Conservation (phyloP, 2,329 filamentous ascomycete species). For the Pseudofabraea citricarpa region DNA sequence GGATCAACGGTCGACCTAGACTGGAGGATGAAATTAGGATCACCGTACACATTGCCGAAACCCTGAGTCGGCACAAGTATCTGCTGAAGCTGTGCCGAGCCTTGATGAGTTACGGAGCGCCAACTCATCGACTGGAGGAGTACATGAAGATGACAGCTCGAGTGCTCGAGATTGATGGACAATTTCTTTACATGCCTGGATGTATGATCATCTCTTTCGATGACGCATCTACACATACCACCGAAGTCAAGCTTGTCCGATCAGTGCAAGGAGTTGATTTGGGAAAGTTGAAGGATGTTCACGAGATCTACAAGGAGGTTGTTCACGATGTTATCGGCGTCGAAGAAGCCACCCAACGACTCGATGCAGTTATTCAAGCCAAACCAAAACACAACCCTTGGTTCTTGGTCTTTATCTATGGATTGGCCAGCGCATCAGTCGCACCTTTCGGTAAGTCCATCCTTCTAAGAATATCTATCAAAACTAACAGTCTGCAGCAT, state of each 20-base stretch:
- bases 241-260: slow-evolving; percentile 73
- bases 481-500: slow-evolving; percentile 39
- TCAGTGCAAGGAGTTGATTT: slow-evolving; percentile 66
- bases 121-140: slow-evolving; percentile 85
- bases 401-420: slow-evolving; percentile 59
- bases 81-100: slow-evolving; percentile 79
- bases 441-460: slow-evolving; percentile 52
- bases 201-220: slow-evolving; percentile 96
- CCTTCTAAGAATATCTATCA: background rate
- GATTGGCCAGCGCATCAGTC: slow-evolving; percentile 65
- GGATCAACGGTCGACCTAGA: slow-evolving; percentile 18
- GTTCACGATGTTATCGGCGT: slow-evolving; percentile 71
- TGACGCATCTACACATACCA: slow-evolving; percentile 66
- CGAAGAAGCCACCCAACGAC: slow-evolving; percentile 59
- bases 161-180: slow-evolving; percentile 83
- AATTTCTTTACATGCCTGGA: slow-evolving; percentile 85
- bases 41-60: slow-evolving; percentile 58
- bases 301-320: slow-evolving; percentile 78
- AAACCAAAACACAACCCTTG: slow-evolving; percentile 44
- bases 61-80: slow-evolving; percentile 76
- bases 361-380: slow-evolving; percentile 49
- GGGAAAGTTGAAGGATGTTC: slow-evolving; percentile 67
- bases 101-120: slow-evolving; percentile 85
- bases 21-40: slow-evolving; percentile 37
- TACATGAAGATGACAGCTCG: slow-evolving; percentile 87